These are phyloP conservation scores for Botryosphaeria dothidea DNA, from an alignment of 2,329 filamentous ascomycete genomes.

Conservation along the genomic window DNA sequence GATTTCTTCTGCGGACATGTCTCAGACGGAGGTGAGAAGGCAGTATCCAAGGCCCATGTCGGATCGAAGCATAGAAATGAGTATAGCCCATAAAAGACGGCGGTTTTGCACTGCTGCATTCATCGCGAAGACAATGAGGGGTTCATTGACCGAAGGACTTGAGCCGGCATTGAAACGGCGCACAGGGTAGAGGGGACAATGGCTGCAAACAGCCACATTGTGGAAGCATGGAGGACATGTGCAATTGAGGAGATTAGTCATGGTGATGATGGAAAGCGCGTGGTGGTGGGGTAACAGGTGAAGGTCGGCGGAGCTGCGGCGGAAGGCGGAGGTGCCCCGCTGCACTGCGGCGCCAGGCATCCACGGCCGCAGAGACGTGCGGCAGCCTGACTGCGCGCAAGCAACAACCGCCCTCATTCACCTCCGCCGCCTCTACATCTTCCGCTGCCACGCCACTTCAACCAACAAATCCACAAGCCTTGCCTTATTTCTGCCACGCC, in stretches of 20 bases:
- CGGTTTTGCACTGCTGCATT: not conserved
- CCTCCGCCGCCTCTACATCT: not conserved
- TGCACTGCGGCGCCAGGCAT: not conserved
- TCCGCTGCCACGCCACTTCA: not conserved
- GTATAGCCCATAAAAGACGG: not conserved
- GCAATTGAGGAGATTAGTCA: too few species aligned
- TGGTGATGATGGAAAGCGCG: too few species aligned
- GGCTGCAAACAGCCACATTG: not conserved
- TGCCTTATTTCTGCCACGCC: not conserved
- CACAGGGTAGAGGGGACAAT: not conserved
- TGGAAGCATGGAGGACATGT: too few species aligned
- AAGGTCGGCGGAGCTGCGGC: not conserved
- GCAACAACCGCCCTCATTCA: not conserved
- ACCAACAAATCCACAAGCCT: not conserved
- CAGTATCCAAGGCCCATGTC: not conserved
- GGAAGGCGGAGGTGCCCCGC: not conserved
- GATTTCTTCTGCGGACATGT: not conserved
- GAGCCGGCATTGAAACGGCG: not conserved
- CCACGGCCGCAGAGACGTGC: not conserved
- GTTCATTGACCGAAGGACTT: not conserved
- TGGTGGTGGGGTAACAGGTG: too few species aligned
- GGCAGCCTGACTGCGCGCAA: slow-evolving; percentile 3
- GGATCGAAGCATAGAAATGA: not conserved
- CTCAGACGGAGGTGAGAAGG: not conserved
- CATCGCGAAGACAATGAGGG: not conserved